Evolutionary conservation across 1,284 basidiomycete genomes (phyloP).

Genomic region (Cutaneotrichosporon arboriforme): DNA sequence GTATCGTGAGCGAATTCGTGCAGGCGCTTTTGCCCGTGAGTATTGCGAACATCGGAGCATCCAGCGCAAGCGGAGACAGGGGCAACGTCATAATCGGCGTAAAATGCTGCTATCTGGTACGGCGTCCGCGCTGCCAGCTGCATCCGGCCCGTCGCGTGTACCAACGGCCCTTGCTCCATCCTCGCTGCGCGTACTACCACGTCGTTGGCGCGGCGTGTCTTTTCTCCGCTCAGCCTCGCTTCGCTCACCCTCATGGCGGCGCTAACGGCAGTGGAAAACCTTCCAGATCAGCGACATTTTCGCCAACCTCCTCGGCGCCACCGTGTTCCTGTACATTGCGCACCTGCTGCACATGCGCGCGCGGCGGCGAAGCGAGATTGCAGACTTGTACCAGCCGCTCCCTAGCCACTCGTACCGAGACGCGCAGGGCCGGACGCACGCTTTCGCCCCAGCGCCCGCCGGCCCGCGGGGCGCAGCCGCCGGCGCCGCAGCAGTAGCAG

Average conservation of each 20-base stretch:
- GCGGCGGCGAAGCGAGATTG: conserved; percentile 32
- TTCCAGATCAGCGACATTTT: conserved; percentile 47
- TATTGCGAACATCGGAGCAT: too few relatives aligned
- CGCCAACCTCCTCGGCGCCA: conserved; percentile 44
- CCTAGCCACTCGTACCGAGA: conserved; percentile 32
- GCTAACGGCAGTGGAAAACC: conserved; percentile 35
- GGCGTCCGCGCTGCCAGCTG: too few relatives aligned
- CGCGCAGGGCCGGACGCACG: conserved; percentile 39
- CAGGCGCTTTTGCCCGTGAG: conserved; percentile 45
- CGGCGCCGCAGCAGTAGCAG: conserved; percentile 3
- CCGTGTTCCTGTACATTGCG: conserved; percentile 41
- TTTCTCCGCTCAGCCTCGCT: not conserved
- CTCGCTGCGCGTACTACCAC: too few relatives aligned
- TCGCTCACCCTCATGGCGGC: not conserved
- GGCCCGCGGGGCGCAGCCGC: not conserved
- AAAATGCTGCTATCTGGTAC: too few relatives aligned
- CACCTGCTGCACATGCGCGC: conserved; percentile 30
- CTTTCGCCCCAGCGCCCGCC: conserved; percentile 19
- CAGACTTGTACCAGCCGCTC: conserved; percentile 44
- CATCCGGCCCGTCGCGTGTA: too few relatives aligned
- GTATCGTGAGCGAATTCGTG: conserved; percentile 43
- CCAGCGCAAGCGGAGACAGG: not conserved
- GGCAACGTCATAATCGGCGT: too few relatives aligned
- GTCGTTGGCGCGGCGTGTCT: too few relatives aligned
- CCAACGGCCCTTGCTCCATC: too few relatives aligned